Base-by-base conservation (phyloP, 176 grass and related monocot species). In the Bromus sterilis region DNA sequence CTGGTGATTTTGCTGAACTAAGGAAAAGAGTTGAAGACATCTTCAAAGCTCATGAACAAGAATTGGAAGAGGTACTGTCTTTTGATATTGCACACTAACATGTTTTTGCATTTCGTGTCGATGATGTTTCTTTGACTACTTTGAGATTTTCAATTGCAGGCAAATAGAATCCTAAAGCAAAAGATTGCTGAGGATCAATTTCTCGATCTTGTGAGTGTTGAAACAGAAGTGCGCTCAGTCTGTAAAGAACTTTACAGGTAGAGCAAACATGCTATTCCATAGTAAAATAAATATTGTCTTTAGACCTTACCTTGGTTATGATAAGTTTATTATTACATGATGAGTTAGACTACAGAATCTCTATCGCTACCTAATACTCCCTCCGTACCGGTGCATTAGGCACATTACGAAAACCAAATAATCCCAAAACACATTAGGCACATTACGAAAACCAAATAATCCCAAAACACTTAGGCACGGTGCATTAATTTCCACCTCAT, bases 191-290 rank as follows among this genome's bases (percentile, higher is more conserved):
- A 93, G 58, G 96, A 98, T 90, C 90, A 98, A 77, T 98, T 95
- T 91, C 83, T 98, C 7, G 84, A 93, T 80, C 93, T 93, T 84
- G 93, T 91, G 66, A 93, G 91, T 29, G 91, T 89, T 70, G 85
- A 93, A 89, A 93, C 89, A 73, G 93, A 98, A 86, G 93, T 98
- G 66, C 92, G 71, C 49, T 92, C 91, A 46, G 88, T 87, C 36
- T 93, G 88, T 78, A 95, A 98, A 81, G 96, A 98, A 86, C 87
- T 95, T 75, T 98, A 98, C 90, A 98, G 92, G 96, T 98, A 76
- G 56, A 82, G 7, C 34, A 57, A 15, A 4, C 35, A 66, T 78
- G 44, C 34, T 10, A 56, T 78, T 39, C 71, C 29, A 78, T 71
- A 43, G 40, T 78, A 60, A 78, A 86, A 78, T 61, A 36, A 66